Evolutionary conservation across 2,329 filamentous ascomycete species (phyloP), one percentile per base, ranked within the genome.

Genomic region (Cadophora luteo-olivacea): DNA sequence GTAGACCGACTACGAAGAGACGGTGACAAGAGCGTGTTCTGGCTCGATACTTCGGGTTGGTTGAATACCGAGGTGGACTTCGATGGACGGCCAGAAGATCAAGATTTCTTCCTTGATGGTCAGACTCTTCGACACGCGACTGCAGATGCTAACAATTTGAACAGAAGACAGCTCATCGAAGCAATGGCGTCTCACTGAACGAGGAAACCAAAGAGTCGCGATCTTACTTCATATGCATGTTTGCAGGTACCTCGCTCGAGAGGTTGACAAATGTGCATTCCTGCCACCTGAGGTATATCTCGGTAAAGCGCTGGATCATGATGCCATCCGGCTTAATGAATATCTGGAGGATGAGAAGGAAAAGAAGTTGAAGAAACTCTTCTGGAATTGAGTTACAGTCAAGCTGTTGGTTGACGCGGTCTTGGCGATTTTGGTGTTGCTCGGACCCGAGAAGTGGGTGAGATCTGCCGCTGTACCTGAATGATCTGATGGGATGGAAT

Each of bases 11-110:
- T 81, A 51, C 75, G 76, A 48, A 73, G 69, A 19, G 75, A 80
- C 8, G 79, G 80, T 4, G 80, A 80, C 65, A 76, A 72, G 29
- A 72, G 74, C 2, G 74, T 79, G 1, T 80, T 78, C 65, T 80
- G 79, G 79, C 75, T 81, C 33, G 80, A 81, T 67, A 81, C 79
- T 7, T 78, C 78, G 5, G 79, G 79, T 14, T 81, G 80, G 79
- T 72, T 81, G 9, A 74, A 80, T 36, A 73, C 73, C 14, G 71
- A 75, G 45, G 52, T 72, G 16, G 67, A 73, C 41, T 70, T 72
- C 33, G 69, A 74, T 22, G 69, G 68, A 8, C 64, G 67, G n/a
- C 64, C 70, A 60, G 70, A 73, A 24, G 68, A 72, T 33, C 70
- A 74, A 60, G 73, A 78, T 60, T 78, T 78, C 69, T 78, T 75